A percentile compares a stretch with the other conserved stretches of the same genome.
These are phyloP conservation scores for Candida maris DNA, from an alignment of 805 yeast genomes.

Conservation along the genomic window DNA sequence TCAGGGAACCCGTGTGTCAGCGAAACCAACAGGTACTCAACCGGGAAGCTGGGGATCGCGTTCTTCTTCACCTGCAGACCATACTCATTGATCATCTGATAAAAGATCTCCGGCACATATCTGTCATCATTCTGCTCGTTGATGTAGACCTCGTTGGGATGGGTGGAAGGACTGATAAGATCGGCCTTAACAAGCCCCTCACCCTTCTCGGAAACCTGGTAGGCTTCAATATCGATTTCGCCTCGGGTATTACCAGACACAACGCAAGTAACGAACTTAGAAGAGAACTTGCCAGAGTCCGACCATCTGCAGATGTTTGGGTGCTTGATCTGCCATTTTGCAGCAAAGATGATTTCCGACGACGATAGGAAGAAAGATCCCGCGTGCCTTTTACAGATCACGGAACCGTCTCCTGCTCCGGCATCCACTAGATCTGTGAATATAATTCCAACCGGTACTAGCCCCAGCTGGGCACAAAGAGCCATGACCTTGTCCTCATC, in stretches of 20 bases:
- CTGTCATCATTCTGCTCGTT: slow-evolving; percentile 68
- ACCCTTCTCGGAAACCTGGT: slow-evolving; percentile 84
- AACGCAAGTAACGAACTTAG: slow-evolving; percentile 91
- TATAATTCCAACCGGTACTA: slow-evolving; percentile 73
- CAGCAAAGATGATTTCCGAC: slow-evolving; percentile 82
- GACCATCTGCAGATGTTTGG: slow-evolving; percentile 66
- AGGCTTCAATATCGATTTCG: slow-evolving; percentile 86
- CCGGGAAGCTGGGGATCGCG: slow-evolving; percentile 90
- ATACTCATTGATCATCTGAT: slow-evolving; percentile 81
- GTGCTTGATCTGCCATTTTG: slow-evolving; percentile 63
- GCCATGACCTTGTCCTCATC: slow-evolving; percentile 50
- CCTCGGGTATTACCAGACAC: slow-evolving; percentile 84
- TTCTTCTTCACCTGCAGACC: slow-evolving; percentile 81
- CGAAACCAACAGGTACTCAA: slow-evolving; percentile 83
- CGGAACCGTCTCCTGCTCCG: slow-evolving; percentile 84
- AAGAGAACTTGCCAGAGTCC: slow-evolving; percentile 63
- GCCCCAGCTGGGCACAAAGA: slow-evolving; percentile 56
- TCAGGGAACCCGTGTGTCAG: slow-evolving; percentile 91
- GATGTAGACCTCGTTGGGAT: slow-evolving; percentile 82
- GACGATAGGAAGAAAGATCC: slow-evolving; percentile 87
- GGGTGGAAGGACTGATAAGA: slow-evolving; percentile 80
- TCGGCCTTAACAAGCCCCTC: slow-evolving; percentile 88
- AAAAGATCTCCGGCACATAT: slow-evolving; percentile 93
- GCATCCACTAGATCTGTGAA: slow-evolving; percentile 89
- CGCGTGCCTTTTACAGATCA: slow-evolving; percentile 87